Percentiles rank a stretch among this genome's conserved stretches.
phyloP scores from a whole-genome alignment of 345 rosid species.

The Garcia nutans region DNA sequence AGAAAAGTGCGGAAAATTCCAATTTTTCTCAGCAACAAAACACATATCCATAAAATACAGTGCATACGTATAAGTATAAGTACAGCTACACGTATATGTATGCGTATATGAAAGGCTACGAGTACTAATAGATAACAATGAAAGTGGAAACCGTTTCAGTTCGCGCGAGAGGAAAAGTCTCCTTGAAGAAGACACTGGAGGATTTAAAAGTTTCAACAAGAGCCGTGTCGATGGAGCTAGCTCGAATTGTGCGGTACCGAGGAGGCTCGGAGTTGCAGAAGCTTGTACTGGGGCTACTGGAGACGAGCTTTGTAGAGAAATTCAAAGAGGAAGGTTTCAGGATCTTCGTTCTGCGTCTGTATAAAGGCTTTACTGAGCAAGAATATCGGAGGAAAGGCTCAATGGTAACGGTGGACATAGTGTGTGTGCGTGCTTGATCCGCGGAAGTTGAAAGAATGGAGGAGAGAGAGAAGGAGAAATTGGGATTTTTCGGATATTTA shows the following conservation, averaged over 20 bases:
- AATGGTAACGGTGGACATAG: slow-evolving; percentile 46
- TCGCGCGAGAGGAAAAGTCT: slow-evolving; percentile 58
- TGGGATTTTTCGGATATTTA: neutral
- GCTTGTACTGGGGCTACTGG: slow-evolving; percentile 28
- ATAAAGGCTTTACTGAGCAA: slow-evolving; percentile 16
- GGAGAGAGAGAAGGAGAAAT: neutral
- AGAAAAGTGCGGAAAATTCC: neutral
- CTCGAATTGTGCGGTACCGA: slow-evolving; percentile 29
- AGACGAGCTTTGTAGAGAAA: slow-evolving; percentile 24
- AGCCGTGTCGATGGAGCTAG: slow-evolving; percentile 53
- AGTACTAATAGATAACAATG: neutral
- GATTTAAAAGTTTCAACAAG: slow-evolving; percentile 41
- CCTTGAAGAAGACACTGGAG: slow-evolving; percentile 39
- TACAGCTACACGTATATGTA: neutral
- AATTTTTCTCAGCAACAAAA: neutral
- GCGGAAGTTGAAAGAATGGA: neutral
- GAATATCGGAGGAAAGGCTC: slow-evolving; percentile 41
- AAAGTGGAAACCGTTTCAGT: slow-evolving; percentile 47
- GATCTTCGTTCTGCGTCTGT: slow-evolving; percentile 17
- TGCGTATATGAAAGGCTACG: neutral
- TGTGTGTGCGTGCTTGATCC: slow-evolving; percentile 11
- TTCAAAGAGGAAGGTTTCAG: slow-evolving; percentile 21
- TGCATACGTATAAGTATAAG: slow-evolving; percentile 5
- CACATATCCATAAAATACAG: neutral
- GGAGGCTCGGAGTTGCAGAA: slow-evolving; percentile 23